These are phyloP conservation scores for Botrytis squamosa DNA, from an alignment of 2,329 filamentous ascomycete species.

Conservation along the genomic window DNA sequence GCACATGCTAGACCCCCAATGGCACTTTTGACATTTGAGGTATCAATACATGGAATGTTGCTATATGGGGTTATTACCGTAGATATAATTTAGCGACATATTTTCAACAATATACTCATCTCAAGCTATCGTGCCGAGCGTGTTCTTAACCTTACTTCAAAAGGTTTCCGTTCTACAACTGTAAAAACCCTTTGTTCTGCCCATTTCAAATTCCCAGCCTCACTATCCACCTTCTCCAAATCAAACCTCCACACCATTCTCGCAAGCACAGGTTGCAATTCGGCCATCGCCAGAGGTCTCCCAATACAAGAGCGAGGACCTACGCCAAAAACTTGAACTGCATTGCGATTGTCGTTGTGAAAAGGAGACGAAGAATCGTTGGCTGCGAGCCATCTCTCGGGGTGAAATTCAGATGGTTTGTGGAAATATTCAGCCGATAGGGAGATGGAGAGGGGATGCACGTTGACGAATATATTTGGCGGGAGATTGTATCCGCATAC, in stretches of 20 bases:
- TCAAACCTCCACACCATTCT: background rate
- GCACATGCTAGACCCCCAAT: no score
- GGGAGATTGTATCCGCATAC: background rate
- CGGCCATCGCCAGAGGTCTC: background rate
- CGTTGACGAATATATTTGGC: background rate
- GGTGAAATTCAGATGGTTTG: background rate
- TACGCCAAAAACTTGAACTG: background rate
- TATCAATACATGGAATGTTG: no score
- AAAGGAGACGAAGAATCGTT: background rate
- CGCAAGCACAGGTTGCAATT: background rate
- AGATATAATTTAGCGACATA: no score
- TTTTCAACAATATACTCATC: no score
- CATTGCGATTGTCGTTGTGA: background rate
- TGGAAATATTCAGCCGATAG: background rate
- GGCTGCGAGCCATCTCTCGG: background rate
- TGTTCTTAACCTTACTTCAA: background rate
- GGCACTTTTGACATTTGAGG: no score
- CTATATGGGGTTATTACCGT: no score
- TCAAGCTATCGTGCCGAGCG: background rate
- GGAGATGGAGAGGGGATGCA: background rate
- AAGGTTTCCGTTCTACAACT: background rate
- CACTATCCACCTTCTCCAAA: background rate
- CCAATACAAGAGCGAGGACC: slow-evolving; percentile 1
- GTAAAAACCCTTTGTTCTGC: background rate
- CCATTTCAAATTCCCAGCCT: background rate